Conservation (phyloP, 129 eudicot genomes). For the Flaveria linearis region DNA sequence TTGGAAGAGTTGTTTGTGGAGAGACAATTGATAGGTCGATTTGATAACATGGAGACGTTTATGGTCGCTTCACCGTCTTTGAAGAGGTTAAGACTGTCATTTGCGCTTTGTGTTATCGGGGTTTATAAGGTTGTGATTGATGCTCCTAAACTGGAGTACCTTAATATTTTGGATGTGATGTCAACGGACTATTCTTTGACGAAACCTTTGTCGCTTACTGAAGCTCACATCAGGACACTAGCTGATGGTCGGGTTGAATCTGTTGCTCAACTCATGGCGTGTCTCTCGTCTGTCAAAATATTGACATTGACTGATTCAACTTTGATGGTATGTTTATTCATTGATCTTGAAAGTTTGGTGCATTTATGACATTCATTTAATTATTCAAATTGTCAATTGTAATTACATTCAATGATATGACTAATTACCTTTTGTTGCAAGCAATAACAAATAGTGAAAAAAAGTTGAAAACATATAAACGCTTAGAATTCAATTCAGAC, state of each 20-base stretch:
- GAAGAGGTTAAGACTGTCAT: constrained; percentile 19
- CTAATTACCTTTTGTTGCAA: not conserved
- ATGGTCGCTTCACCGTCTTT: constrained; percentile 20
- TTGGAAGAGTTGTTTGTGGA: constrained; percentile 33
- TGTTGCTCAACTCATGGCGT: not conserved
- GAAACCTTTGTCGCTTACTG: constrained; percentile 7
- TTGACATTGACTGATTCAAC: constrained; percentile 13
- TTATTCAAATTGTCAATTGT: not conserved
- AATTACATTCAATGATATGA: not conserved
- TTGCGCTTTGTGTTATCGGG: not conserved
- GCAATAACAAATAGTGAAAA: not conserved
- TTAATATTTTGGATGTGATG: constrained; percentile 28
- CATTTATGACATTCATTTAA: constrained; percentile 7
- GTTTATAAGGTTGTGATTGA: constrained; percentile 17
- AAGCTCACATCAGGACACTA: not conserved
- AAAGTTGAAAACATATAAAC: not conserved
- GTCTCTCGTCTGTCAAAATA: constrained; percentile 15
- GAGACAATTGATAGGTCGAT: constrained; percentile 4
- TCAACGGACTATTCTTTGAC: not conserved
- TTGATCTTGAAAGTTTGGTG: not conserved
- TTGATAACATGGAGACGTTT: not conserved
- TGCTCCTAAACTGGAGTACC: constrained; percentile 28
- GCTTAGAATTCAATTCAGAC: no score
- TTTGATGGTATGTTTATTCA: constrained; percentile 16
- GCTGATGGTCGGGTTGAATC: not conserved